phyloP scores from a whole-genome alignment of 257 asterid species.

The Ehretia macrophylla region DNA sequence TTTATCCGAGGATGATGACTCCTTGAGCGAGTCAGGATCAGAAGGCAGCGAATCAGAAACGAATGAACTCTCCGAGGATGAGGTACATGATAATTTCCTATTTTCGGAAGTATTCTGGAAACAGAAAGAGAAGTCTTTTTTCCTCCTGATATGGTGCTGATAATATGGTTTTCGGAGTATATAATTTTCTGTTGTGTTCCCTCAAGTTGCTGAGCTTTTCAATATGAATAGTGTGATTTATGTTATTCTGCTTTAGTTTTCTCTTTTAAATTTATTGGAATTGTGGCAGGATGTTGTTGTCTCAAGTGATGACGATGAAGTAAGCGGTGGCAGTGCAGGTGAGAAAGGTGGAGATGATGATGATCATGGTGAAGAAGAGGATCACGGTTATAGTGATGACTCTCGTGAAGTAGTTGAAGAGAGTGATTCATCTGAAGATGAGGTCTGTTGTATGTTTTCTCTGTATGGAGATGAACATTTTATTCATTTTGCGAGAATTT shows the following conservation, averaged over 20 bases:
- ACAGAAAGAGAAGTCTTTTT: background rate
- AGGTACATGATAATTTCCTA: constrained; percentile 42
- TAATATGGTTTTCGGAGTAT: background rate
- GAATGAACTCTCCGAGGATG: constrained; percentile 39
- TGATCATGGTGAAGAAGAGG: constrained; percentile 15
- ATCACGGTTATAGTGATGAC: constrained; percentile 22
- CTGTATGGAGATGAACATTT: background rate
- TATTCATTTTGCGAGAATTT: background rate
- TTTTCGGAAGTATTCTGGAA: background rate
- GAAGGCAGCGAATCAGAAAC: constrained; percentile 41
- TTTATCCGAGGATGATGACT: constrained; percentile 39
- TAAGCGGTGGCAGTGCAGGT: background rate
- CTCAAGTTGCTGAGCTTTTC: background rate
- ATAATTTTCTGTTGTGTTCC: background rate
- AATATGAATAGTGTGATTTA: too few species aligned
- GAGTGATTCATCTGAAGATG: constrained; percentile 35
- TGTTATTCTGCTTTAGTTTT: background rate
- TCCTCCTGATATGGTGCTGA: background rate
- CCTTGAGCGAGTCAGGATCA: constrained; percentile 39
- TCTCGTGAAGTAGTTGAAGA: constrained; percentile 15
- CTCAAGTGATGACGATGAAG: constrained; percentile 33
- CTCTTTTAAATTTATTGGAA: constrained; percentile 3
- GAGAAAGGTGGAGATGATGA: constrained; percentile 15
- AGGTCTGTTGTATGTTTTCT: constrained; percentile 13
- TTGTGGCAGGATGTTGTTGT: constrained; percentile 46